Base-by-base conservation (phyloP, 116 monocot species). In the Dioscorea cayenensis region DNA sequence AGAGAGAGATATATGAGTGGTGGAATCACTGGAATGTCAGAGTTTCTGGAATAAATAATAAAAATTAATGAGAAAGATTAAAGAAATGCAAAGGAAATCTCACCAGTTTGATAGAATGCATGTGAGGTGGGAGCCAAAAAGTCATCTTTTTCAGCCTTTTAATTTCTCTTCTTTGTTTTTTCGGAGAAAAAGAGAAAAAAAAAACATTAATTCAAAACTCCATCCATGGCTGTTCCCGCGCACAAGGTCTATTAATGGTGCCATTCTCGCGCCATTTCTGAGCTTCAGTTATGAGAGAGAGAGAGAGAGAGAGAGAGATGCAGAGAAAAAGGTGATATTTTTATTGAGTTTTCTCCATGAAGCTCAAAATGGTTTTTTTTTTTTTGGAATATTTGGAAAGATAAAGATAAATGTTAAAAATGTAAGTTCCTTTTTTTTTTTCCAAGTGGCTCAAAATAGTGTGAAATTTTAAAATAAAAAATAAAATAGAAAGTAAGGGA, bases 101-200 rank as follows among this genome's bases (percentile, higher is more conserved):
- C 55, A n/a, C 55, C 55, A 14, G n/a, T 18, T 55, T 55, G 55
- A 55, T 55, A 55, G 55, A 55, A 55, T 55, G 18, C 55, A 55
- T 55, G 55, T 55, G 55, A 55, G 55, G 55, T 55, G 55, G 55
- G 55, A 55, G 55, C 55, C 16, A 55, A 55, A 55, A 55, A n/a
- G 19, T 55, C 55, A n/a, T 55, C 55, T n/a, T 55, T 51, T 55
- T 55, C 55, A 55, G 14, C 55, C 4, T n/a, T 55, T n/a, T 55
- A 1, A n/a, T 55, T 51, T 55, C 55, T 55, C 5, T 55, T 0
- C 55, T 55, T 55, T 55, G 55, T 55, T 55, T 19, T 16, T 16
- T 16, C 13, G 55, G 55, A 55, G 52, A 52, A 14, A 52, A 14
- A 52, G 55, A 55, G 43, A 43, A 43, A 6, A 43, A 12, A 43